phyloP scores from a whole-genome alignment of 805 yeast species.

The Schwanniomyces sp. region DNA sequence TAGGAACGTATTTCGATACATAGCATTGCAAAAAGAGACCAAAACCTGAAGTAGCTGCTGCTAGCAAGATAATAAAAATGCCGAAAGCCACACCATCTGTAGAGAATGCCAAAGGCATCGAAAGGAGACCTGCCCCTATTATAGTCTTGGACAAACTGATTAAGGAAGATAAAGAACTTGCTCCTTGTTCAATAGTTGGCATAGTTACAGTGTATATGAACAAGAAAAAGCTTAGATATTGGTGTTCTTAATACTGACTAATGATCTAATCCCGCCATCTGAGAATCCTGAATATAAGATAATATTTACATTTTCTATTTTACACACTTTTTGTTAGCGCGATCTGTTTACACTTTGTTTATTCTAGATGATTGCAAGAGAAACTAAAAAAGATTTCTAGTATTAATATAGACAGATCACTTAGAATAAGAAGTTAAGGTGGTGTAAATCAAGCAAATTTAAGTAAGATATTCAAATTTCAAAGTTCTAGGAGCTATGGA shows the following conservation, averaged over 20 bases:
- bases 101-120: slow-evolving; percentile 71
- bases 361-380: background rate
- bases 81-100: slow-evolving; percentile 69
- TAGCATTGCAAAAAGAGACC: slow-evolving; percentile 66
- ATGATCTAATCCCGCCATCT: background rate
- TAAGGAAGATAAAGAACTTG: slow-evolving; percentile 58
- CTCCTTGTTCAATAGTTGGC: slow-evolving; percentile 27
- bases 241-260: background rate
- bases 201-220: slow-evolving; percentile 1
- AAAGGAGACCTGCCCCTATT: slow-evolving; percentile 77
- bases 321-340: background rate
- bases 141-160: slow-evolving; percentile 74
- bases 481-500: background rate
- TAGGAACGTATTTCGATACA: slow-evolving; percentile 54
- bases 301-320: background rate
- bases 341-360: background rate
- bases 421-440: background rate
- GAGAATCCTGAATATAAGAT: background rate
- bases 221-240: background rate
- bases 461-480: background rate
- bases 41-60: slow-evolving; percentile 65
- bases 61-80: slow-evolving; percentile 50
- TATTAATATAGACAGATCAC: background rate
- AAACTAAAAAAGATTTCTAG: background rate
- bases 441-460: background rate